Evolutionary conservation across 495 filamentous ascomycete species (phyloP).

Genomic region (Hypoxylon trugodes): DNA sequence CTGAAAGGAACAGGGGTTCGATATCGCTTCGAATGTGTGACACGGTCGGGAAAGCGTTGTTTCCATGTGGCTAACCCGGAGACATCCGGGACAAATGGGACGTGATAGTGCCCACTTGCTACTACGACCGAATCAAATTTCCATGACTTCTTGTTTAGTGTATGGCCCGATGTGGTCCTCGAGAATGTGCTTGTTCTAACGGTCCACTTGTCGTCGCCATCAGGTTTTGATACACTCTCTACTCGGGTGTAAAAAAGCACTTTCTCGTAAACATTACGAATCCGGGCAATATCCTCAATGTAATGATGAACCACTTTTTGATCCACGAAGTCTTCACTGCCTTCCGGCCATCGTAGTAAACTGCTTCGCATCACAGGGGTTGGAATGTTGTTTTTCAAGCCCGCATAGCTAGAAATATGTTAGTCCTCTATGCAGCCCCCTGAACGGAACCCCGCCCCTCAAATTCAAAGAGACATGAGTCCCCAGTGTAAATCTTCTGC

Average conservation of each 20-base stretch:
- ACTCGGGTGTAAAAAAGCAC: conserved; percentile 67
- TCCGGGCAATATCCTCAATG: conserved; percentile 63
- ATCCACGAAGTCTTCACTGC: conserved; percentile 63
- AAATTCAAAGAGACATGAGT: too few relatives aligned
- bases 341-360: conserved; percentile 67
- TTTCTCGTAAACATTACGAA: conserved; percentile 57
- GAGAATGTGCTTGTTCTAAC: conserved; percentile 52
- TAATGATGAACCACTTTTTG: conserved; percentile 65
- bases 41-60: conserved; percentile 54
- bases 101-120: conserved; percentile 67
- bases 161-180: conserved; percentile 32
- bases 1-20: conserved; percentile 57
- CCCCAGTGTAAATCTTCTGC: too few relatives aligned
- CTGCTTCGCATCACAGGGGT: conserved; percentile 67
- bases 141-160: conserved; percentile 45
- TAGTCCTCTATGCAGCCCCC: background rate
- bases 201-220: conserved; percentile 56
- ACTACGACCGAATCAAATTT: conserved; percentile 66
- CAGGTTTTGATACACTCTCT: conserved; percentile 57
- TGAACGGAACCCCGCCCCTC: too few relatives aligned
- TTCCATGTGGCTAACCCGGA: conserved; percentile 63
- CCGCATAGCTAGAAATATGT: conserved; percentile 63
- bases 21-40: conserved; percentile 70
- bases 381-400: conserved; percentile 71
- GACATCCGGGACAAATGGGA: conserved; percentile 64